These are phyloP conservation scores for Aspergillus brunneoviolaceus DNA, from an alignment of 2,329 filamentous ascomycete species.

Conservation along the genomic window DNA sequence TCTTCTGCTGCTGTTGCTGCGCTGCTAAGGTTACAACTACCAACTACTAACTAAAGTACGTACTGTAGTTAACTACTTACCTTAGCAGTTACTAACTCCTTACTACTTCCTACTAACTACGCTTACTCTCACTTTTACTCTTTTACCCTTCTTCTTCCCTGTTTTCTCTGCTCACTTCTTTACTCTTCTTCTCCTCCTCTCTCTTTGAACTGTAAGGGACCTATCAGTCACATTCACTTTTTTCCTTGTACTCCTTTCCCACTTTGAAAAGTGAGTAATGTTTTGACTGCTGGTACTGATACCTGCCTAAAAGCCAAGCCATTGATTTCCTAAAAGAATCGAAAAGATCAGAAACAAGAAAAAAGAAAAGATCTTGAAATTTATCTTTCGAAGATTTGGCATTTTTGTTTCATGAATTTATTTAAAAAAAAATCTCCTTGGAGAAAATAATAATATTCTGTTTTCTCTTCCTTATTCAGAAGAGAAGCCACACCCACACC, in stretches of 20 bases:
- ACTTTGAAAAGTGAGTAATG: conserved; percentile 1
- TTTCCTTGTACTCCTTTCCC: not conserved
- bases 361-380: not conserved
- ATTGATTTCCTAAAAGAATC: not conserved
- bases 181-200: conserved; percentile 6
- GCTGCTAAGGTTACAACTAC: not conserved
- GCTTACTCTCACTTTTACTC: conserved; percentile 6
- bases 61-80: not conserved
- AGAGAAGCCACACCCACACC: conserved; percentile 13
- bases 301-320: conserved; percentile 6
- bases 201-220: conserved; percentile 6
- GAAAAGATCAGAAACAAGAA: not conserved
- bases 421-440: conserved; percentile 12
- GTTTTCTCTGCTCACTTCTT: conserved; percentile 2
- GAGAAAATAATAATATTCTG: conserved; percentile 13
- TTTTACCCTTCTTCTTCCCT: conserved; percentile 6
- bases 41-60: not conserved
- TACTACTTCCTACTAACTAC: not conserved
- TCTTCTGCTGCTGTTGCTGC: not conserved
- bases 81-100: not conserved
- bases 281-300: conserved; percentile 4
- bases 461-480: conserved; percentile 17
- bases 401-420: conserved; percentile 11
- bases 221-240: conserved; percentile 1
- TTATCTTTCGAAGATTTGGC: conserved; percentile 4